Percentiles rank a stretch among this genome's conserved stretches.
Conservation (phyloP, 2,329 filamentous ascomycete genomes). For the Aspergillus flavus region DNA sequence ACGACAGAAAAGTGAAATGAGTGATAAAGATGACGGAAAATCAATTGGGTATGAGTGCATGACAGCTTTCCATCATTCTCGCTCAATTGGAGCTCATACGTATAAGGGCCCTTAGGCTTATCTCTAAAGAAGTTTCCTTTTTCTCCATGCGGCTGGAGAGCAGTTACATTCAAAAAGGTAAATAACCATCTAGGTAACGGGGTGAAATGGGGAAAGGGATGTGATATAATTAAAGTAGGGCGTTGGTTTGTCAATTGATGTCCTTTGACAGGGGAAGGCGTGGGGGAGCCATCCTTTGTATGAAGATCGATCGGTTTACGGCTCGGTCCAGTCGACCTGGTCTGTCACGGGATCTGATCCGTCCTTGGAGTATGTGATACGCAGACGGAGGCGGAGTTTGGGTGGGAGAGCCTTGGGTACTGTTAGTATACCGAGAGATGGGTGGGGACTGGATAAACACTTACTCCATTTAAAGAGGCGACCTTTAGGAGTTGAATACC, state of each 20-base stretch:
- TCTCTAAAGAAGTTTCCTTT: neutral
- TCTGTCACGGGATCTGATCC: constrained; percentile 74
- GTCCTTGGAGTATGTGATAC: constrained; percentile 76
- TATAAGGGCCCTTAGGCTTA: neutral
- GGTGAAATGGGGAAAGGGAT: neutral
- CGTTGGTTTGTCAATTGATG: neutral
- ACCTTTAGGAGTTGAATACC: constrained; percentile 92
- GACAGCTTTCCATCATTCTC: neutral
- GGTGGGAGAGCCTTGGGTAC: constrained; percentile 65
- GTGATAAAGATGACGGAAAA: neutral
- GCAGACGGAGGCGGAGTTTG: constrained; percentile 77
- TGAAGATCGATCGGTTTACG: constrained; percentile 37
- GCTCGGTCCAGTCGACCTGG: constrained; percentile 96
- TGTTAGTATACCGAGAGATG: constrained; percentile 29
- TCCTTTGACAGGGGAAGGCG: constrained; percentile 5
- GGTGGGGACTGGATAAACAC: constrained; percentile 44
- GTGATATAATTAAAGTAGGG: constrained; percentile 6
- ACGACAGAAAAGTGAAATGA: neutral
- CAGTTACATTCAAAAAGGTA: constrained; percentile 5
- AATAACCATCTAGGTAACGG: constrained; percentile 5
- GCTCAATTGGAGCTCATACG: neutral
- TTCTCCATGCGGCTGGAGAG: neutral
- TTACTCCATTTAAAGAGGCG: constrained; percentile 81
- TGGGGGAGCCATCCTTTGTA: neutral
- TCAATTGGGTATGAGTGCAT: neutral